Evolutionary conservation across 2,329 filamentous ascomycete genomes (phyloP).

Genomic region (Gyromitra esculenta): DNA sequence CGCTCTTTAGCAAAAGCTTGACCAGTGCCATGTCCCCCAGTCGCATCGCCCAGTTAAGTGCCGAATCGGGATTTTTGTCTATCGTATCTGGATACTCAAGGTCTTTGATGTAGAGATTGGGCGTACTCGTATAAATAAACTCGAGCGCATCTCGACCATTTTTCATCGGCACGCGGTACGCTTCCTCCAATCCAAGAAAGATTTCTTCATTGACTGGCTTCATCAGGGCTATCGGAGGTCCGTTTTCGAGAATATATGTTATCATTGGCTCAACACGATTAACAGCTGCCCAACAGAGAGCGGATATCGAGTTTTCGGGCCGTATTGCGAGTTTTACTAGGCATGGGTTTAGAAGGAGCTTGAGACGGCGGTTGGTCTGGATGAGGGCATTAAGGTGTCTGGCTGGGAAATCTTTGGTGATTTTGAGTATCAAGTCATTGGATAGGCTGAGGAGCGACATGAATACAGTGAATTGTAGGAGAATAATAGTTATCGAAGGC

Average conservation of each 20-base stretch:
- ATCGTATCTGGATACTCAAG: conserved; percentile 1
- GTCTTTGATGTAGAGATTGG: conserved; percentile 12
- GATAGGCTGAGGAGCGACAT: conserved; percentile 8
- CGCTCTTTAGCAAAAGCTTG: not conserved
- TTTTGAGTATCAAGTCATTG: conserved; percentile 2
- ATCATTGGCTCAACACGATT: conserved; percentile 11
- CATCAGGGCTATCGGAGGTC: conserved; percentile 1
- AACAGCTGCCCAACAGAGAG: conserved; percentile 22
- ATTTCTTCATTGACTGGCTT: not conserved
- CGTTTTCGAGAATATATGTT: conserved; percentile 10
- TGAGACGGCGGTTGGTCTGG: not conserved
- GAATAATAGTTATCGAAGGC: not conserved
- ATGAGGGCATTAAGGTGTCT: conserved; percentile 6
- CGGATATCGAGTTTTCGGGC: conserved; percentile 7
- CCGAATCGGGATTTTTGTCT: not conserved
- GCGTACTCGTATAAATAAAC: not conserved
- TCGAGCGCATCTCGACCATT: not conserved
- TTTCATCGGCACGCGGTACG: not conserved
- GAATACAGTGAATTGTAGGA: not conserved
- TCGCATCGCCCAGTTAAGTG: conserved; percentile 7
- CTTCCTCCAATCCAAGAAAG: not conserved
- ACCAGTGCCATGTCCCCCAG: conserved; percentile 1
- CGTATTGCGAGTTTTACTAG: not conserved
- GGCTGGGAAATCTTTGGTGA: not conserved
- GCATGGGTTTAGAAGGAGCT: not conserved